Percentiles rank a stretch among this genome's conserved stretches.
phyloP scores from a whole-genome alignment of 768 basidiomycete species.

The Amanita jacksonii region DNA sequence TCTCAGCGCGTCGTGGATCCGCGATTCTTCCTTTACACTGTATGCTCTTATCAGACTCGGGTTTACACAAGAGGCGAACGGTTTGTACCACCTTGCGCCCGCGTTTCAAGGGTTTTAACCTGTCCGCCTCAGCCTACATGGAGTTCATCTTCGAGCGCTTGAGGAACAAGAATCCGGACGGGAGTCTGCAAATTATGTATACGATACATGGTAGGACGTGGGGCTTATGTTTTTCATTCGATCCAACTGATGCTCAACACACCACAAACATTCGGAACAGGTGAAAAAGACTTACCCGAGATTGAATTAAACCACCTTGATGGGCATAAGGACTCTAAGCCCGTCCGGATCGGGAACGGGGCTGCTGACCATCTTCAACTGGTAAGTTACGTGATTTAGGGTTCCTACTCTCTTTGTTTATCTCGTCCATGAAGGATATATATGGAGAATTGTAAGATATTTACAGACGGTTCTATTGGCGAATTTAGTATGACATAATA shows the following conservation, averaged over 20 bases:
- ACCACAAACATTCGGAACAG: constrained; percentile 22
- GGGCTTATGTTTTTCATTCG: background rate
- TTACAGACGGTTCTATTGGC: background rate
- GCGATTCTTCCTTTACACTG: constrained; percentile 93
- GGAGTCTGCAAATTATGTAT: constrained; percentile 94
- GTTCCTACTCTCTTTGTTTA: background rate
- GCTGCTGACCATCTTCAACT: constrained; percentile 91
- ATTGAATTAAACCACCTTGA: constrained; percentile 80
- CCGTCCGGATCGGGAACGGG: constrained; percentile 91
- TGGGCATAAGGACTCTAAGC: constrained; percentile 78
- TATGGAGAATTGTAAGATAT: constrained; percentile 79
- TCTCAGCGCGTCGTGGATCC: constrained; percentile 74
- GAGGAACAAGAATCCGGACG: constrained; percentile 78
- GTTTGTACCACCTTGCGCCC: constrained; percentile 23
- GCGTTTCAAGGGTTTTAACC: background rate
- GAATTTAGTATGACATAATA: constrained; percentile 20
- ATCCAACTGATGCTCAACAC: constrained; percentile 4
- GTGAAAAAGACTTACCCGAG: constrained; percentile 75
- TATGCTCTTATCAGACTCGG: constrained; percentile 92
- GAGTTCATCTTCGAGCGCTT: constrained; percentile 85
- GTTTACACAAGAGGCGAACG: constrained; percentile 86
- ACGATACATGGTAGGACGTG: constrained; percentile 69
- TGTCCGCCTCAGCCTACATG: constrained; percentile 59
- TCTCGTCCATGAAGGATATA: constrained; percentile 57
- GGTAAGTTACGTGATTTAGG: constrained; percentile 29